Base-by-base conservation (phyloP, 1,284 basidiomycete species). In the Termitomyces sp. region DNA sequence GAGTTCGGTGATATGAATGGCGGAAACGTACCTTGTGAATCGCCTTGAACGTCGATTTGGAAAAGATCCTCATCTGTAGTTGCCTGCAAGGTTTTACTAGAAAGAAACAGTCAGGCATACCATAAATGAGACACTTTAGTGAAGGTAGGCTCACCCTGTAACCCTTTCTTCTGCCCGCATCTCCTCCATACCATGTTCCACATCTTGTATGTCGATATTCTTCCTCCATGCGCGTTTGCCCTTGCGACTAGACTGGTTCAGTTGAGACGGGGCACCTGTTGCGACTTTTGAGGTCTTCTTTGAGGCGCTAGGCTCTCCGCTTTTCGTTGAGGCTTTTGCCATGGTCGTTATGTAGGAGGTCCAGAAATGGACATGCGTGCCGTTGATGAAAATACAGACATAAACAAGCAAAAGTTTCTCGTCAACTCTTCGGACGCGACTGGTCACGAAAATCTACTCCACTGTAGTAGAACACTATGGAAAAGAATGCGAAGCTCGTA, bases 151-250 rank as follows among this genome's bases (percentile, higher is more conserved):
- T 58, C 64, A 89, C 90, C 91, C 91, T 52, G 79, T 80, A 6
- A 85, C 77, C 50, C 89, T 73, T 67, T 94, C 92, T 66, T 94
- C 90, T 5, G 79, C 78, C 52, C 91, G 76, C 53, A 86, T 71
- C 46, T 74, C 79, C 67, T 95, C 93, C 54, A 95, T 64, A 1
- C 80, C 83, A 46, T 77, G 73, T 62, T 94, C 92, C 37, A 93
- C 81, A 35, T 81, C 81, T 24, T 80, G 80, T 41, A 94, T 78
- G 66, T 94, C 84, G 49, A 94, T 84, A 68, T 96, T 91, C 73
- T 97, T 97, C 63, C 94, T 74, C 94, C 94, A 97, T 50, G 93
- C 85, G 55, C 83, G 83, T 71, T 96, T 97, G 46, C 92, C 90
- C 68, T 93, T 97, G 52, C 93, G 75, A 59, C 86, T 91, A 0